These are phyloP conservation scores for Curvularia spicifera DNA, from an alignment of 2,329 filamentous ascomycete genomes.

Conservation along the genomic window DNA sequence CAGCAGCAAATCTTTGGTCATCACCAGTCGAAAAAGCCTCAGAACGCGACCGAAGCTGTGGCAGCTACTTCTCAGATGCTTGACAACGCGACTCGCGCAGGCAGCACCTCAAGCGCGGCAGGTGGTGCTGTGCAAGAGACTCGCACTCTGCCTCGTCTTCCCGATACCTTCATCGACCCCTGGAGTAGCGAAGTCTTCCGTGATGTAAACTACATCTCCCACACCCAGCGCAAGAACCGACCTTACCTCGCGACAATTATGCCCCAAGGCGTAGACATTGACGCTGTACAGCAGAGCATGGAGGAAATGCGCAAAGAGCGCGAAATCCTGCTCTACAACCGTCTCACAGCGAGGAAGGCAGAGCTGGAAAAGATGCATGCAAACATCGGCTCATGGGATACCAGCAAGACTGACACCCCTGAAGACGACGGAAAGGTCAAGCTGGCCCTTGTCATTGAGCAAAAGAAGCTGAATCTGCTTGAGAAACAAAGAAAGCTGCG, in stretches of 20 bases:
- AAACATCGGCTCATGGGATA: constrained; percentile 87
- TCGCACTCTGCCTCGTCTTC: constrained; percentile 48
- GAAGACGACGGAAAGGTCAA: constrained; percentile 80
- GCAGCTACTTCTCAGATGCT: constrained; percentile 58
- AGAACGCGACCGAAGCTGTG: constrained; percentile 50
- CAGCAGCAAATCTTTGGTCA: constrained; percentile 84
- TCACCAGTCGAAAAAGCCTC: constrained; percentile 63
- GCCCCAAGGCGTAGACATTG: constrained; percentile 85
- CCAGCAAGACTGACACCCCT: constrained; percentile 68
- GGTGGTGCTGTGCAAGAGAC: constrained; percentile 46
- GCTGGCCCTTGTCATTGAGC: constrained; percentile 89
- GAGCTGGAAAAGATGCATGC: constrained; percentile 85
- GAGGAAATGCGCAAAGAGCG: constrained; percentile 77
- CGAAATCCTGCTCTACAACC: constrained; percentile 87
- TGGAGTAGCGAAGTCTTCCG: constrained; percentile 54
- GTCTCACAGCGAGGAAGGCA: constrained; percentile 81
- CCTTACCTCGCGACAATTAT: constrained; percentile 86
- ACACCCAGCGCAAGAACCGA: constrained; percentile 76
- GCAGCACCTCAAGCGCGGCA: constrained; percentile 45
- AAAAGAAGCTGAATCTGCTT: constrained; percentile 88
- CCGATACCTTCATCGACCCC: constrained; percentile 61
- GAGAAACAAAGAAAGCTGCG: constrained; percentile 86
- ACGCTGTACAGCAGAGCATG: constrained; percentile 56
- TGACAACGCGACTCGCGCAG: constrained; percentile 56
- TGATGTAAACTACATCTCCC: constrained; percentile 78